Evolutionary conservation across 257 asterid species (phyloP).

Genomic region (Salvia splendens): DNA sequence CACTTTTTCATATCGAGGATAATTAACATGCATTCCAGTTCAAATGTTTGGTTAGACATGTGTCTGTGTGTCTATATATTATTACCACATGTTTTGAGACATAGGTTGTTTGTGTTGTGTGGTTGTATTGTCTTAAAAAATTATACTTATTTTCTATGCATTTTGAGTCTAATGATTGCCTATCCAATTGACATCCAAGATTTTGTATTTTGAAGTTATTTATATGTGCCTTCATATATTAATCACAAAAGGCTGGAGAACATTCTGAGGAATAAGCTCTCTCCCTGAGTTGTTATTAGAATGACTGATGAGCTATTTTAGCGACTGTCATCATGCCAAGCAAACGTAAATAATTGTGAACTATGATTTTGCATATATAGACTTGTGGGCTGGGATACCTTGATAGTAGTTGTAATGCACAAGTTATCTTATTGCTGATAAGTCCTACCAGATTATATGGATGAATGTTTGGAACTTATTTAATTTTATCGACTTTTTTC

Average conservation of each 20-base stretch:
- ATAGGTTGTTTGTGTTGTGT: too few species aligned
- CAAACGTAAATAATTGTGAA: background rate
- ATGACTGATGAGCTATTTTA: background rate
- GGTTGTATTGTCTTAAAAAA: too few species aligned
- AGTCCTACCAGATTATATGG: background rate
- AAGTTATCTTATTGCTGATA: background rate
- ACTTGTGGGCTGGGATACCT: background rate
- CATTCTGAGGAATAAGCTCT: background rate
- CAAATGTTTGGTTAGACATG: too few species aligned
- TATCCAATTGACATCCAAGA: background rate
- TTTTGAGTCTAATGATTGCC: background rate
- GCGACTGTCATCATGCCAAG: background rate
- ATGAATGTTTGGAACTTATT: constrained; percentile 9
- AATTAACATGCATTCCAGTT: too few species aligned
- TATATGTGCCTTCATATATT: constrained; percentile 3
- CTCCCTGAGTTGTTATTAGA: constrained; percentile 16
- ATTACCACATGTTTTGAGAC: too few species aligned
- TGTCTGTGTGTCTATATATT: too few species aligned
- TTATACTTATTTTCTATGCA: too few species aligned
- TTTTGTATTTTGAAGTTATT: background rate
- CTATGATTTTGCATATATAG: constrained; percentile 4
- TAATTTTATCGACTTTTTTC: constrained; percentile 8
- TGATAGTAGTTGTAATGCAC: constrained; percentile 11
- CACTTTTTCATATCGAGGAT: too few species aligned
- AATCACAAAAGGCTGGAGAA: background rate